These are phyloP conservation scores for Tanacetum coccineum DNA, from an alignment of 129 eudicot species.

Conservation along the genomic window DNA sequence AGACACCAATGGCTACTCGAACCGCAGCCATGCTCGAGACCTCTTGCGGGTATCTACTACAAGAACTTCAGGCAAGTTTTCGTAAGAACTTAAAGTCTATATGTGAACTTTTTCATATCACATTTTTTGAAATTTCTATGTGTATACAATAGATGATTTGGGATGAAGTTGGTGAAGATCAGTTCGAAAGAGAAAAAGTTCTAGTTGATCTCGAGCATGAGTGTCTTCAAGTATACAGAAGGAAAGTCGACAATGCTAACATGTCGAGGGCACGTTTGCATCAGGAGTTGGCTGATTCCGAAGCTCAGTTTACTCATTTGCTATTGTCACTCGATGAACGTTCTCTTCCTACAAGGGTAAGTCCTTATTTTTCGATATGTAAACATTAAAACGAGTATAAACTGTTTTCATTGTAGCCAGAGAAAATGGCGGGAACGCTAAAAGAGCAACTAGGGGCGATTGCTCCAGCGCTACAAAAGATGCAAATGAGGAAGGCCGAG, in stretches of 20 bases:
- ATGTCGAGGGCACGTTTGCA: conserved; percentile 82
- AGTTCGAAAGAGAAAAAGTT: conserved; percentile 63
- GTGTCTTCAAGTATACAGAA: conserved; percentile 79
- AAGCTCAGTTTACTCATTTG: conserved; percentile 79
- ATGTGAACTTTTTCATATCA: not conserved
- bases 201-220: conserved; percentile 70
- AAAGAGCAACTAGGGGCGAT: conserved; percentile 75
- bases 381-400: no score
- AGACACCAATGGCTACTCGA: conserved; percentile 44
- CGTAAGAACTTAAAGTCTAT: no score
- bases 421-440: conserved; percentile 78
- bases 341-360: conserved; percentile 81
- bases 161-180: conserved; percentile 93
- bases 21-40: conserved; percentile 64
- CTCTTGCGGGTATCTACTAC: conserved; percentile 82
- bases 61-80: conserved; percentile 72
- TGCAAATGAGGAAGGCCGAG: conserved; percentile 72
- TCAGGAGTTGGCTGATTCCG: conserved; percentile 88
- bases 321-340: conserved; percentile 80
- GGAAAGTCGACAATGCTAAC: conserved; percentile 85
- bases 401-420: no score
- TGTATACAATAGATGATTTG: conserved; percentile 62
- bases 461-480: conserved; percentile 67
- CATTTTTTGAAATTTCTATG: not conserved
- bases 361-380: not conserved